Evolutionary conservation across 495 filamentous ascomycete species (phyloP), one percentile per base, ranked within the genome.

Genomic region (Penicillium pulvis): DNA sequence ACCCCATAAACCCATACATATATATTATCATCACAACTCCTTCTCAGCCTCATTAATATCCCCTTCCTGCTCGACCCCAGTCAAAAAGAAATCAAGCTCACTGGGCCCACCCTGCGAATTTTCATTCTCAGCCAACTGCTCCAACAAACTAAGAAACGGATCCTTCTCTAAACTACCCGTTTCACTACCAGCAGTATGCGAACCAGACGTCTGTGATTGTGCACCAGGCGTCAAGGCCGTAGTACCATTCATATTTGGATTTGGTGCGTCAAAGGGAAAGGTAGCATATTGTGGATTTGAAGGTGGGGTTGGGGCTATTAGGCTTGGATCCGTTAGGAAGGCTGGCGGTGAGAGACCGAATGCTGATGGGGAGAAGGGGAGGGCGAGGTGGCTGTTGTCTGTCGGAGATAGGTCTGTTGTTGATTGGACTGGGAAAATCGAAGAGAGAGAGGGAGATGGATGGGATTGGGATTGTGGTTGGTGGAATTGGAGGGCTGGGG

Each of bases 61-160:
- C 41, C 35, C 20, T 19, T 58, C 63, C 58, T 47, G 61, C 42
- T 68, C 68, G 46, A 71, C 53, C 26, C 58, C 65, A 39, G 72
- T 73, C 50, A 90, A 69, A 62, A 90, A 90, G 74, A 89, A 92
- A 60, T 89, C 87, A 57, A 89, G 63, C 66, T 91, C 88, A 64
- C 84, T 89, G 28, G 86, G 87, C 24, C 84, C 82, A 7, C 79
- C 79, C 45, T 74, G 79, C 31, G 75, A 71, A 51, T 83, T 71
- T 66, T 91, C 90, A 65, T 90, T 91, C 70, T 92, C 88, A 0
- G 89, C 89, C 55, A 93, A 72, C 74, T 92, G 90, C 67, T 93
- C 90, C 36, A 93, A 75, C 47, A 93, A 67, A 57, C 85, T 89
- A 28, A 93, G 65, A 62, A 93, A 93, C 3, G 90, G 90, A 65